phyloP scores from a whole-genome alignment of 208 protist genomes.

The Crithidia thermophila region DNA sequence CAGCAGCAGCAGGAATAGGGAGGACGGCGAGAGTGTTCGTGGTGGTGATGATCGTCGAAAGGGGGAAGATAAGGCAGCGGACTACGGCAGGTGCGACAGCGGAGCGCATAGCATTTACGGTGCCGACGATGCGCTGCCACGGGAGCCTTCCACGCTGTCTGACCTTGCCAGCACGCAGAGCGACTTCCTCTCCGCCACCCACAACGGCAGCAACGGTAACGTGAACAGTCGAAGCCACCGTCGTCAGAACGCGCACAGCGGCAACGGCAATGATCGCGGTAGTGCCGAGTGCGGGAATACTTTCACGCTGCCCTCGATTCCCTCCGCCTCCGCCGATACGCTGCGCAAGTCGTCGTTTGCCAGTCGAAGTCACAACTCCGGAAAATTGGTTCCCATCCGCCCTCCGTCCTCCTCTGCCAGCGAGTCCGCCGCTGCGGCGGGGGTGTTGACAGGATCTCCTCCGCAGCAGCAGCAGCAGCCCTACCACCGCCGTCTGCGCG shows the following conservation, averaged over 20 bases:
- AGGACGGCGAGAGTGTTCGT: background rate
- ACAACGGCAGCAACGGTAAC: background rate
- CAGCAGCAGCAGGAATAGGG: background rate
- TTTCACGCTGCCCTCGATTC: background rate
- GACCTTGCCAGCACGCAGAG: too few relatives aligned
- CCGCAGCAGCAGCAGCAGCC: background rate
- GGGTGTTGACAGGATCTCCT: background rate
- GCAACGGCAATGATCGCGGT: background rate
- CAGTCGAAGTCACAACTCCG: constrained; percentile 9
- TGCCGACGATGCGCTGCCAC: too few relatives aligned
- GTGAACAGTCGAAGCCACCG: background rate
- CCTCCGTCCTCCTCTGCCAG: constrained; percentile 2
- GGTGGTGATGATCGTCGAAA: background rate
- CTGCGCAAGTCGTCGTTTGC: constrained; percentile 3
- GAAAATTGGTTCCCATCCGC: background rate
- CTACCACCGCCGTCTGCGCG: constrained; percentile 5
- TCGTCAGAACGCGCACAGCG: background rate
- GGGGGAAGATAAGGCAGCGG: background rate
- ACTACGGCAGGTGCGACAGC: background rate
- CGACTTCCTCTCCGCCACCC: background rate
- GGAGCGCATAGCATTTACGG: too few relatives aligned
- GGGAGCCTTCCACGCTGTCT: too few relatives aligned
- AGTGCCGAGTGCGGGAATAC: constrained; percentile 10
- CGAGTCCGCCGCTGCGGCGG: constrained; percentile 3
- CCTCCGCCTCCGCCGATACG: background rate